Evolutionary conservation across 2,329 filamentous ascomycete species (phyloP).

Genomic region (Colletotrichum sp.): DNA sequence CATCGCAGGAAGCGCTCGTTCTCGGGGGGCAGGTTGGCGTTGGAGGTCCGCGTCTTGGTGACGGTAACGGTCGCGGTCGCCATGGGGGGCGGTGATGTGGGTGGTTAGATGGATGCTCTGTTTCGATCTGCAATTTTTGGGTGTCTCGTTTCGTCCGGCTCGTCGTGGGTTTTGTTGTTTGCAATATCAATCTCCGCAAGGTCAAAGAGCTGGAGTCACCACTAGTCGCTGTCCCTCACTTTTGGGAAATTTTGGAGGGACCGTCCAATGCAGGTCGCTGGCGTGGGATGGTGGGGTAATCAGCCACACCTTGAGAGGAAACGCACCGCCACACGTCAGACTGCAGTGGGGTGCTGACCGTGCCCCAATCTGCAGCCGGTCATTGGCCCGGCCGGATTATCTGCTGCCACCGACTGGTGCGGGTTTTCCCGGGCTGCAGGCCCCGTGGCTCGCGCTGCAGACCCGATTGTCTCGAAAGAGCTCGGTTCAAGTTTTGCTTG

Average conservation of each 20-base stretch:
- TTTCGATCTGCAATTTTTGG: neutral
- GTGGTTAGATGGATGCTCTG: too few relatives aligned
- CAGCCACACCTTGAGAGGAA: neutral
- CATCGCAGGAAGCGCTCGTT: conserved; percentile 94
- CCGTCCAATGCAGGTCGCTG: neutral
- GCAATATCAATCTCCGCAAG: neutral
- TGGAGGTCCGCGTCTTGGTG: conserved; percentile 69
- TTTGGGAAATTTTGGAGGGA: conserved; percentile 17
- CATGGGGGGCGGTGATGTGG: conserved; percentile 29
- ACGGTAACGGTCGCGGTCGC: conserved; percentile 63
- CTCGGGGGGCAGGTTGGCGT: conserved; percentile 81
- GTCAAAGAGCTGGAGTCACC: neutral
- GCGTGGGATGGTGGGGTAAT: conserved; percentile 10
- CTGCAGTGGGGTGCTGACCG: neutral
- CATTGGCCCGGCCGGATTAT: conserved; percentile 12
- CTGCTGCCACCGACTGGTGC: neutral
- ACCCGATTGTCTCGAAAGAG: conserved; percentile 22
- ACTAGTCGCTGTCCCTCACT: neutral
- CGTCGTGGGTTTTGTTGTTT: neutral
- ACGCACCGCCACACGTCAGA: conserved; percentile 1
- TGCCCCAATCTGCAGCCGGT: neutral
- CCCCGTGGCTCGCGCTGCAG: conserved; percentile 20
- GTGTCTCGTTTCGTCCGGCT: too few relatives aligned
- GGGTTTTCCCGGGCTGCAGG: conserved; percentile 23
- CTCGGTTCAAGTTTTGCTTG: conserved; percentile 23